Evolutionary conservation across 192 early-diverging fungal species (phyloP).

Genomic region (Backusella psychrophila): DNA sequence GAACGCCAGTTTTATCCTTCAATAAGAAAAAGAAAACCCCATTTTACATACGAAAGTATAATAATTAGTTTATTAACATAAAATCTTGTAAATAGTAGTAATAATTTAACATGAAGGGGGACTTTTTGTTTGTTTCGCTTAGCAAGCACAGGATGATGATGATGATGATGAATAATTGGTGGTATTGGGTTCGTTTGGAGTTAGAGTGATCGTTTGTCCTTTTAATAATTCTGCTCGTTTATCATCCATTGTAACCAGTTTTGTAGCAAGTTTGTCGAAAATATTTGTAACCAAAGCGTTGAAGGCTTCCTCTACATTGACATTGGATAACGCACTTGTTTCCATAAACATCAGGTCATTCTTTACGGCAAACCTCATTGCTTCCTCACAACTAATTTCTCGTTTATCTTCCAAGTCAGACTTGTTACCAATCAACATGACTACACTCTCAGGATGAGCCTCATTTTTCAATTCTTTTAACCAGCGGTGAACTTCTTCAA

Average conservation of each 20-base stretch:
- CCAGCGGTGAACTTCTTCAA: constrained; percentile 70
- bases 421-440: constrained; percentile 91
- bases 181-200: background rate
- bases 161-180: background rate
- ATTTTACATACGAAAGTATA: background rate
- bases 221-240: background rate
- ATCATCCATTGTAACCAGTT: constrained; percentile 11
- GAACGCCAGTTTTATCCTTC: background rate
- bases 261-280: background rate
- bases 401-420: constrained; percentile 72
- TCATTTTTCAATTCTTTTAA: constrained; percentile 88
- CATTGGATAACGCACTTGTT: constrained; percentile 70
- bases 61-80: background rate
- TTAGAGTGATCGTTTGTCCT: constrained; percentile 1
- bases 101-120: background rate
- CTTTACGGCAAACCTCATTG: constrained; percentile 78
- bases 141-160: background rate
- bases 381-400: constrained; percentile 78
- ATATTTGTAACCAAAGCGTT: constrained; percentile 11
- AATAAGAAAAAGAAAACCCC: background rate
- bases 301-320: constrained; percentile 82
- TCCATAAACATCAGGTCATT: constrained; percentile 86
- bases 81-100: background rate
- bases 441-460: constrained; percentile 84
- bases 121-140: background rate